Evolutionary conservation across 2,329 filamentous ascomycete genomes (phyloP), one percentile per base, ranked within the genome.

Genomic region (Hortaea werneckii): DNA sequence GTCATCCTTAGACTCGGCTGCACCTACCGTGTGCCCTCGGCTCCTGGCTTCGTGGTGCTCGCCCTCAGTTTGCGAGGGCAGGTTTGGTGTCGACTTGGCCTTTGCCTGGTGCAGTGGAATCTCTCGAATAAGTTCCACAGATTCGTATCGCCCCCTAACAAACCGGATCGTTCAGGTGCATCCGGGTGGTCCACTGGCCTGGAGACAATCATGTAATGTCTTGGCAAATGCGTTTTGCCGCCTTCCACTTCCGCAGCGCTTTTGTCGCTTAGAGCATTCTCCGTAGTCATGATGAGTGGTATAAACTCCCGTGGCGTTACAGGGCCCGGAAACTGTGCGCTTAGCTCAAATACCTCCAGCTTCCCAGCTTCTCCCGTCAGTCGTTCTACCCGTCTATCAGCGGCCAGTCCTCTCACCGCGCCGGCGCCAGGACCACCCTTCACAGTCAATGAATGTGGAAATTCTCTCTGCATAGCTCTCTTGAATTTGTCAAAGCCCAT

Each of bases 271-370:
- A 76, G 69, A 37, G 75, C 74, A 38, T 64, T 61, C 10, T 71
- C 67, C 7, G 82, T 86, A 20, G 80, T 86, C 37, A 94, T 67
- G 38, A 92, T 74, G 49, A 94, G 67, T 4, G 85, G 84, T 43
- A 95, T 79, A 63, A 95, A 95, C 60, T 95, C 90, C 64, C 90
- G 74, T 0, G 90, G 84, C 2, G 88, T 80, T 0, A 87, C 92
- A 3, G 90, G 90, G 0, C 87, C 87, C 0, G 89, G 88, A 56
- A 95, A 95, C 61, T 92, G 84, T 2, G 88, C 88, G 20, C 86
- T 90, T 1, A 95, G 75, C 59, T 90, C 82, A 58, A 86, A 94
- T 4, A 95, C 86, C 67, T 86, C 77, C 44, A 85, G 62, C 56
- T 76, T 77, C 7, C 82, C 82, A 13, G 77, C 66, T 6, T 79